Evolutionary conservation across 2,329 filamentous ascomycete species (phyloP).

Genomic region (Paraconiothyrium brasiliense): DNA sequence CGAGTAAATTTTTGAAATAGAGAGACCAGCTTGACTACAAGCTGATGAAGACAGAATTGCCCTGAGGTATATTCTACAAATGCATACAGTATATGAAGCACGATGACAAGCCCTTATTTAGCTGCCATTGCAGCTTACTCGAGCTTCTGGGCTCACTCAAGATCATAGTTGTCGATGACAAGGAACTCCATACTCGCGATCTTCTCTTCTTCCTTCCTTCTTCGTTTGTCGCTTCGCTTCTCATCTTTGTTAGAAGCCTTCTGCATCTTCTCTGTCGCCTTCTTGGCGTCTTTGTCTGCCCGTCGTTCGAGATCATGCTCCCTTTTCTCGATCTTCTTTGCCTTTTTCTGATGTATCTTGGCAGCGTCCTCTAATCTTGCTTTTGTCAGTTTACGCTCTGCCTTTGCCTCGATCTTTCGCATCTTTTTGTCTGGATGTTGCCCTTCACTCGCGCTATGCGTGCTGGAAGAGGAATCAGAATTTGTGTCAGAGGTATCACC

Average conservation of each 20-base stretch:
- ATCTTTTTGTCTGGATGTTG: neutral
- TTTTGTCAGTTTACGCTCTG: neutral
- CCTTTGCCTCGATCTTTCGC: neutral
- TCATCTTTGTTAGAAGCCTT: neutral
- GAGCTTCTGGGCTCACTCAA: too few species aligned
- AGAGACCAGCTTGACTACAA: too few species aligned
- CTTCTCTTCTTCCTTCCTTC: neutral
- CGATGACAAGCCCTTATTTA: too few species aligned
- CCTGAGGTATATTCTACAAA: too few species aligned
- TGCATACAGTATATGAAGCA: too few species aligned
- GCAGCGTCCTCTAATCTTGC: neutral
- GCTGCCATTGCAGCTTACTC: too few species aligned
- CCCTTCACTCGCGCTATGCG: neutral
- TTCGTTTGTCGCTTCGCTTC: neutral
- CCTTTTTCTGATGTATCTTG: neutral
- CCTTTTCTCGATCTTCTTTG: neutral
- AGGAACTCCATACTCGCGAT: neutral
- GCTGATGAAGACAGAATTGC: too few species aligned
- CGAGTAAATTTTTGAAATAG: constrained; percentile 67
- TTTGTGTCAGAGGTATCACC: neutral
- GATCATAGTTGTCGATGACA: neutral
- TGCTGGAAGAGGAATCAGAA: neutral
- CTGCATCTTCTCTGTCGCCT: neutral
- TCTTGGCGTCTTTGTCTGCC: neutral
- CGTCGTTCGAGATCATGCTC: neutral